phyloP scores from a whole-genome alignment of 2,329 filamentous ascomycete species.

The Penicillium sp. region DNA sequence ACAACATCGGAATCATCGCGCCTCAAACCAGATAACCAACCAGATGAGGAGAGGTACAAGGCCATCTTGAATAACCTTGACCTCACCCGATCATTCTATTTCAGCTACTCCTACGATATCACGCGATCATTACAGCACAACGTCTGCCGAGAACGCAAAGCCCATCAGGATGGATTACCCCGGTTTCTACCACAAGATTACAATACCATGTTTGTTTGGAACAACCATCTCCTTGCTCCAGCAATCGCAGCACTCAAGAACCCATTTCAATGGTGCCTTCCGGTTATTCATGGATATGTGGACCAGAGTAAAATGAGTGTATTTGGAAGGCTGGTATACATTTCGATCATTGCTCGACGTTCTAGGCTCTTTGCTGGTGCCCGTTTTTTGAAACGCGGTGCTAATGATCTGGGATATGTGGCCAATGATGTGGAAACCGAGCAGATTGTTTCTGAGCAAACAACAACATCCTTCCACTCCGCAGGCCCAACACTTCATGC shows the following conservation, averaged over 20 bases:
- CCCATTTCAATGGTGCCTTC: conserved; percentile 92
- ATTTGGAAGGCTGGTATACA: conserved; percentile 85
- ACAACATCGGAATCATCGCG: conserved; percentile 68
- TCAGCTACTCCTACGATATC: conserved; percentile 97
- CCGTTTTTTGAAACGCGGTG: conserved; percentile 88
- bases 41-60: conserved; percentile 87
- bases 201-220: conserved; percentile 99
- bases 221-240: conserved; percentile 81
- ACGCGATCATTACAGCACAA: conserved; percentile 92
- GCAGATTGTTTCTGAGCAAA: conserved; percentile 92
- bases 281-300: conserved; percentile 94
- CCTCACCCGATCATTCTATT: conserved; percentile 89
- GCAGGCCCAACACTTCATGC: conserved; percentile 82
- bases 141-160: conserved; percentile 75
- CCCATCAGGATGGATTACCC: conserved; percentile 64
- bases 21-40: conserved; percentile 76
- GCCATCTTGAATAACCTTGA: conserved; percentile 89
- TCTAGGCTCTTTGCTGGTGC: conserved; percentile 94
- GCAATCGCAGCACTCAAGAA: conserved; percentile 70
- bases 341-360: conserved; percentile 88
- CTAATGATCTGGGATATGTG: conserved; percentile 92
- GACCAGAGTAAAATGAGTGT: conserved; percentile 84
- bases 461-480: conserved; percentile 93
- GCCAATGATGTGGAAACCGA: conserved; percentile 99
- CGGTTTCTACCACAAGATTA: conserved; percentile 73